These are phyloP conservation scores for Leccinum imitatum DNA, from an alignment of 768 basidiomycete species.

Conservation along the genomic window DNA sequence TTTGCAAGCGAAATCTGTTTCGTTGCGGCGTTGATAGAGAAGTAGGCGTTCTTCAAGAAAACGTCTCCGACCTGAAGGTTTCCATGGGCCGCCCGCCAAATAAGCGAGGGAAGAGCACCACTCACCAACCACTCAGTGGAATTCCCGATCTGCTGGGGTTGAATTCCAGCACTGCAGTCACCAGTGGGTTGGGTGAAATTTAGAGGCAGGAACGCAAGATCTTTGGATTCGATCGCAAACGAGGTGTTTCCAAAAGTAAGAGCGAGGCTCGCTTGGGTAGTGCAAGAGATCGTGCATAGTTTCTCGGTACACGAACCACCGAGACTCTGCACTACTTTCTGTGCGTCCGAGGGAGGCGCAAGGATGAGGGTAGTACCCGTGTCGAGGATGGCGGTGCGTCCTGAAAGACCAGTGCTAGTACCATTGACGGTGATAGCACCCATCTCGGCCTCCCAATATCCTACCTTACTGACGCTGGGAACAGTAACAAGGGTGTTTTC, in stretches of 20 bases:
- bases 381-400: conserved; percentile 69
- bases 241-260: conserved; percentile 56
- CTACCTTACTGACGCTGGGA: conserved; percentile 58
- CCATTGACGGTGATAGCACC: conserved; percentile 61
- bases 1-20: conserved; percentile 63
- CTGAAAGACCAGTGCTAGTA: conserved; percentile 44
- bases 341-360: conserved; percentile 48
- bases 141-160: conserved; percentile 57
- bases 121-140: conserved; percentile 68
- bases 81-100: background rate
- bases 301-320: conserved; percentile 52
- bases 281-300: conserved; percentile 66
- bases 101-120: conserved; percentile 3
- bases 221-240: conserved; percentile 65
- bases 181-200: conserved; percentile 52
- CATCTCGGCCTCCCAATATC: conserved; percentile 81
- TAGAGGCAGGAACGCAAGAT: conserved; percentile 60
- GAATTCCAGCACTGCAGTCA: conserved; percentile 70
- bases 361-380: conserved; percentile 49
- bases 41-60: conserved; percentile 77
- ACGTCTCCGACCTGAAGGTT: conserved; percentile 56
- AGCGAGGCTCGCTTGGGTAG: conserved; percentile 48
- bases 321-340: conserved; percentile 55
- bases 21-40: conserved; percentile 57
- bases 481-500: conserved; percentile 55